Conservation (phyloP, 1,284 basidiomycete species). For the Rhodotorula mucilaginosa region DNA sequence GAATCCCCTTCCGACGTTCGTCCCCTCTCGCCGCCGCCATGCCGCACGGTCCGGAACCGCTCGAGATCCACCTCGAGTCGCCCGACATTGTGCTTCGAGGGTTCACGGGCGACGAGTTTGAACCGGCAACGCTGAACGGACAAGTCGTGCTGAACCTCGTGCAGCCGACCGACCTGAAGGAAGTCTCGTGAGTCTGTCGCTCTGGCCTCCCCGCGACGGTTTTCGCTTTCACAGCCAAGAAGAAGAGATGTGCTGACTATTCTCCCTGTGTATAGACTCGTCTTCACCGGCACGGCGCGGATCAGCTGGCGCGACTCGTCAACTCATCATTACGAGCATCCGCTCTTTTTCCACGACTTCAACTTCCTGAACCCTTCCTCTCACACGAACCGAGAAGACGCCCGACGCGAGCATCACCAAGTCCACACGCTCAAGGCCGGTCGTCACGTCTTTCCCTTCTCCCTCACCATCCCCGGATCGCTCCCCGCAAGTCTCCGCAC, state of each 20-base stretch:
- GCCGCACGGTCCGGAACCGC: constrained; percentile 26
- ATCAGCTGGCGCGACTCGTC: constrained; percentile 39
- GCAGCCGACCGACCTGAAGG: constrained; percentile 78
- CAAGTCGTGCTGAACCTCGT: constrained; percentile 71
- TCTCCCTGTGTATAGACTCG: constrained; percentile 55
- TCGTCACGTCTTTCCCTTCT: constrained; percentile 83
- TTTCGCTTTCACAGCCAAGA: no score
- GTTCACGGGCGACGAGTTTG: constrained; percentile 71
- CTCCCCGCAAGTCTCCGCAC: constrained; percentile 74
- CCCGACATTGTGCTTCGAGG: constrained; percentile 71
- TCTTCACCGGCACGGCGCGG: constrained; percentile 67
- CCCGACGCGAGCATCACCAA: constrained; percentile 64
- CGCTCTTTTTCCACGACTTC: constrained; percentile 40
- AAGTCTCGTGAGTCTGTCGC: constrained; percentile 55
- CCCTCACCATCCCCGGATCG: constrained; percentile 72
- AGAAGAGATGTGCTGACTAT: neutral
- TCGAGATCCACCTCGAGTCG: constrained; percentile 72
- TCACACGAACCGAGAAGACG: constrained; percentile 32
- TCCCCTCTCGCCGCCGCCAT: constrained; percentile 7
- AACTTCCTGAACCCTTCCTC: constrained; percentile 40
- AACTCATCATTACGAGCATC: constrained; percentile 38
- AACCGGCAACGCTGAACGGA: constrained; percentile 69
- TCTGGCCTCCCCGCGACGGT: neutral
- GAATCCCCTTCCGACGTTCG: neutral
- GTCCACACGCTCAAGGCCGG: constrained; percentile 82